These are phyloP conservation scores for Juglanconis sp. DNA, from an alignment of 2,329 filamentous ascomycete species.

Conservation along the genomic window DNA sequence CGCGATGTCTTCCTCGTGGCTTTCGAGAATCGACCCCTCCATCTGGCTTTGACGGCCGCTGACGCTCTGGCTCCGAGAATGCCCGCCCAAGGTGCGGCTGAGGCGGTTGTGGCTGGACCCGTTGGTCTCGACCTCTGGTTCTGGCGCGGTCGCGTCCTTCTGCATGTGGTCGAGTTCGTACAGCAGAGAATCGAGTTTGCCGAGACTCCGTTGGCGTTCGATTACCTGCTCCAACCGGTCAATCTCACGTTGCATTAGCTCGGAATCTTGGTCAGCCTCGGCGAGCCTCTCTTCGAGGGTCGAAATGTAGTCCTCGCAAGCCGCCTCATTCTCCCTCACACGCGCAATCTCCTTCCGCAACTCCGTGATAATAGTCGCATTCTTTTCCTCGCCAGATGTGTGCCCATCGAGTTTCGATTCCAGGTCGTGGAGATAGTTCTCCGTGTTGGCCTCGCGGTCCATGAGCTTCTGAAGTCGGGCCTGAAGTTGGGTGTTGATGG, in stretches of 20 bases:
- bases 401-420: constrained; percentile 89
- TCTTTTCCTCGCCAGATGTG: constrained; percentile 88
- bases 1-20: constrained; percentile 39
- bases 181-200: constrained; percentile 88
- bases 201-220: constrained; percentile 89
- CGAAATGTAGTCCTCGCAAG: constrained; percentile 94
- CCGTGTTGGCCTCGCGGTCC: constrained; percentile 87
- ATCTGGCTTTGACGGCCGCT: constrained; percentile 52
- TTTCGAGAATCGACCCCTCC: constrained; percentile 54
- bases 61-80: constrained; percentile 53
- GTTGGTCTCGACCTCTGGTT: constrained; percentile 36
- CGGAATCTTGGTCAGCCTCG: constrained; percentile 91
- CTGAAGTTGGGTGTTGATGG: constrained; percentile 86
- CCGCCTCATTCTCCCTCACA: constrained; percentile 83
- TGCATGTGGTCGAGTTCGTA: constrained; percentile 83
- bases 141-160: constrained; percentile 48
- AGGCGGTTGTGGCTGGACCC: constrained; percentile 42
- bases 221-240: constrained; percentile 92
- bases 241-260: constrained; percentile 95
- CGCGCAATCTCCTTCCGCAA: constrained; percentile 88
- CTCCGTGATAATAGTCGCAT: constrained; percentile 78
- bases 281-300: constrained; percentile 93
- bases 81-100: constrained; percentile 42
- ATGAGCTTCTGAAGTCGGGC: constrained; percentile 86
- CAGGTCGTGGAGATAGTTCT: constrained; percentile 87